phyloP scores from a whole-genome alignment of 495 filamentous ascomycete species.

The Astrothelium macrocarpum region DNA sequence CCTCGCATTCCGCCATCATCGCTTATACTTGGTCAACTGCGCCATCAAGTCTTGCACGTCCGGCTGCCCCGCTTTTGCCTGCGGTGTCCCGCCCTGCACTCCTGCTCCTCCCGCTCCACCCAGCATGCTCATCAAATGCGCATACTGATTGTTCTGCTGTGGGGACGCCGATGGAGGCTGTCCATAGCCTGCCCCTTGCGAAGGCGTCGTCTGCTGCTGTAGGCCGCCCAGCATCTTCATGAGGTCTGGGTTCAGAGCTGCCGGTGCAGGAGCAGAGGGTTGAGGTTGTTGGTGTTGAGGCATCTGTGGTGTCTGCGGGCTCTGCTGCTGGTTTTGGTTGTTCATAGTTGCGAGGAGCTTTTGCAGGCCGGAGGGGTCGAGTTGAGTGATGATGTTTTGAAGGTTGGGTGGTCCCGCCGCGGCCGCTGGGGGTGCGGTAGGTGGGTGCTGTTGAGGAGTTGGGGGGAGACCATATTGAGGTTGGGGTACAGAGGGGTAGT shows the following conservation, averaged over 20 bases:
- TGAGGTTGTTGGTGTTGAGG: slow-evolving; percentile 10
- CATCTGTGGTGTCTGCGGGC: slow-evolving; percentile 15
- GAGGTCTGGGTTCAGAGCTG: slow-evolving; percentile 1
- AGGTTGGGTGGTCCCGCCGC: slow-evolving; percentile 38
- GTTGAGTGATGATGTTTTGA: slow-evolving; percentile 46
- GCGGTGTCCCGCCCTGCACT: not conserved
- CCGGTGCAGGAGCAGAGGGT: not conserved
- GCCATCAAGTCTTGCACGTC: slow-evolving; percentile 54
- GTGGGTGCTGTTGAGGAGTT: slow-evolving; percentile 34
- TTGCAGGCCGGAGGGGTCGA: slow-evolving; percentile 65
- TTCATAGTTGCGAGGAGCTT: slow-evolving; percentile 58
- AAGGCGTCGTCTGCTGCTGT: slow-evolving; percentile 4
- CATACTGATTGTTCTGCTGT: slow-evolving; percentile 18
- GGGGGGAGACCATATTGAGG: slow-evolving; percentile 30
- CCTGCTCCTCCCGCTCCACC: not conserved
- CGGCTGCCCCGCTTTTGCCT: slow-evolving; percentile 14
- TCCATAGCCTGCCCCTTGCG: slow-evolving; percentile 7
- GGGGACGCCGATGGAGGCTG: slow-evolving; percentile 11
- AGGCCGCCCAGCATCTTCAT: slow-evolving; percentile 2
- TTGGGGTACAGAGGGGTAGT: slow-evolving; percentile 15
- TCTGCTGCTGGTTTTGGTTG: slow-evolving; percentile 19
- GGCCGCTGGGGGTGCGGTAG: slow-evolving; percentile 28
- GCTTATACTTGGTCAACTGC: slow-evolving; percentile 51
- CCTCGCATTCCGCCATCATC: slow-evolving; percentile 31
- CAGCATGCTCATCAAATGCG: not conserved